A percentile compares a stretch with the other conserved stretches of the same genome.
Evolutionary conservation across 2,329 filamentous ascomycete species (phyloP).

Genomic region (Cordyceps militaris): DNA sequence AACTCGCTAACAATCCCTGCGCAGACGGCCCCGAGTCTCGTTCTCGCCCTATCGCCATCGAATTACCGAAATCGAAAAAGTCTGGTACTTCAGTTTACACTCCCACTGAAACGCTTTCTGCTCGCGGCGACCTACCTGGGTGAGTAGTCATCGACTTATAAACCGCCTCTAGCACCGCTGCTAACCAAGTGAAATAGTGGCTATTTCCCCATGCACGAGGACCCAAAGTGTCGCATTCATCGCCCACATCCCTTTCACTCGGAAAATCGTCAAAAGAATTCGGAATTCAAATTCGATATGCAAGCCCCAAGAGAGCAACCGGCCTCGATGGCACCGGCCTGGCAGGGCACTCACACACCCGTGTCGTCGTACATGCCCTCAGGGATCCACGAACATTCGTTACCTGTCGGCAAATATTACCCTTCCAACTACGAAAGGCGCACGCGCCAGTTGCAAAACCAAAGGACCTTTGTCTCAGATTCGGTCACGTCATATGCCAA

Average conservation of each 20-base stretch:
- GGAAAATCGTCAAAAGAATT: conserved; percentile 27
- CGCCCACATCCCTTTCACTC: conserved; percentile 46
- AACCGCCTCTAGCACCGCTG: conserved; percentile 5
- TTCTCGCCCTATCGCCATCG: conserved; percentile 48
- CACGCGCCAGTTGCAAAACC: conserved; percentile 20
- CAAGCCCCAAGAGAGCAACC: neutral
- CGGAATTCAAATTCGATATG: conserved; percentile 3
- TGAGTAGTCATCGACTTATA: conserved; percentile 29
- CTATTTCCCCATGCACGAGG: conserved; percentile 55
- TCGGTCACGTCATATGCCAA: conserved; percentile 26
- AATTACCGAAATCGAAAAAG: conserved; percentile 37
- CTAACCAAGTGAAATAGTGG: conserved; percentile 32
- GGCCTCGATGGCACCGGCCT: conserved; percentile 12
- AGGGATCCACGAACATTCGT: conserved; percentile 38
- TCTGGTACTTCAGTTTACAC: conserved; percentile 35
- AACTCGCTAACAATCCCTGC: conserved; percentile 8
- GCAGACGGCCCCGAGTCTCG: conserved; percentile 12
- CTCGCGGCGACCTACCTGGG: conserved; percentile 52
- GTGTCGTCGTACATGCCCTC: conserved; percentile 46
- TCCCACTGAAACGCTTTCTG: conserved; percentile 45
- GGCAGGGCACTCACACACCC: conserved; percentile 30
- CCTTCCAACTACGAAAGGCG: conserved; percentile 52
- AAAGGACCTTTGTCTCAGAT: conserved; percentile 21
- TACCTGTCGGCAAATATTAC: conserved; percentile 57
- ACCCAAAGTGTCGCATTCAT: conserved; percentile 39